Conservation (phyloP, 2,329 filamentous ascomycete genomes). For the Stemphylium vesicarium region DNA sequence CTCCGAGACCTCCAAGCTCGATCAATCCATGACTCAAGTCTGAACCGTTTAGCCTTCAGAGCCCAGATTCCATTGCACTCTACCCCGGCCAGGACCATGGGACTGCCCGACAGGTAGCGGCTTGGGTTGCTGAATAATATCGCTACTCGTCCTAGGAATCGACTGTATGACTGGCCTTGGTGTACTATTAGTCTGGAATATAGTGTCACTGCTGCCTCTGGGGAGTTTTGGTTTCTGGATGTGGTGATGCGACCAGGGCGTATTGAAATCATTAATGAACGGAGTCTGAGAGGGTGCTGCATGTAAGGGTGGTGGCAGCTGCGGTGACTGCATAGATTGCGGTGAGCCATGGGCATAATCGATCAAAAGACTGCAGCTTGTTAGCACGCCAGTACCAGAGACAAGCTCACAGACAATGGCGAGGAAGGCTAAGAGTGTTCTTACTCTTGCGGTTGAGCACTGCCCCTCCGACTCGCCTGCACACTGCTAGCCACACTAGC, state of each 20-base stretch:
- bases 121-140: constrained; percentile 37
- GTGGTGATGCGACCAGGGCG: constrained; percentile 28
- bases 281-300: background rate
- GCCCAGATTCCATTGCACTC: constrained; percentile 46
- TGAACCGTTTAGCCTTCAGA: constrained; percentile 27
- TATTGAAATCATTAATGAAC: constrained; percentile 27
- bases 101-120: constrained; percentile 32
- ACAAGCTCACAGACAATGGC: background rate
- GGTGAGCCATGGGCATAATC: constrained; percentile 9
- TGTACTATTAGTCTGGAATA: constrained; percentile 12
- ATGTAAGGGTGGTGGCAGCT: constrained; percentile 1
- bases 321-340: constrained; percentile 4
- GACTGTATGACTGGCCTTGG: constrained; percentile 16
- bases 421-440: background rate
- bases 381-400: background rate
- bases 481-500: constrained; percentile 30
- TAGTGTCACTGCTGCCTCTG: constrained; percentile 34
- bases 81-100: constrained; percentile 22
- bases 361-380: constrained; percentile 4
- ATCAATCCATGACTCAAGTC: background rate
- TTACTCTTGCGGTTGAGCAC: constrained; percentile 37
- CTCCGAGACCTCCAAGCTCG: background rate
- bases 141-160: constrained; percentile 35
- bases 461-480: constrained; percentile 32
- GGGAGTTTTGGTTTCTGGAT: constrained; percentile 24